Conservation (phyloP, 768 basidiomycete genomes). For the Tricholoma furcatifolium region DNA sequence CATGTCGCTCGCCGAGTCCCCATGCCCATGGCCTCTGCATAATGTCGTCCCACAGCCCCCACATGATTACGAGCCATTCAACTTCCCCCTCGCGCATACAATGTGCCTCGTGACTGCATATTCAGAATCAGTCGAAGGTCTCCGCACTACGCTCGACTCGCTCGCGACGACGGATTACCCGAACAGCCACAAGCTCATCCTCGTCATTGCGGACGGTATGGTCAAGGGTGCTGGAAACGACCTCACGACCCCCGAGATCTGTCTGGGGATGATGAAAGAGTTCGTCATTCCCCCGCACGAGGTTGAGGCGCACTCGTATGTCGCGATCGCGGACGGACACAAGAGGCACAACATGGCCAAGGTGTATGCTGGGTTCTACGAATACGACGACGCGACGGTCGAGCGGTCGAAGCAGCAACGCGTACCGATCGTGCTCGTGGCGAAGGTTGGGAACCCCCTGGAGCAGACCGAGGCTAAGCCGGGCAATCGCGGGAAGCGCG, state of each 20-base stretch:
- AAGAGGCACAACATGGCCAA: conserved; percentile 99
- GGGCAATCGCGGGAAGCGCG: conserved; percentile 98
- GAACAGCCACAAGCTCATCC: conserved; percentile 92
- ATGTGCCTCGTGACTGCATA: conserved; percentile 98
- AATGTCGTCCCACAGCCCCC: conserved; percentile 94
- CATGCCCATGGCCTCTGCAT: conserved; percentile 90
- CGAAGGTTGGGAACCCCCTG: conserved; percentile 91
- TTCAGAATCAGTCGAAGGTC: conserved; percentile 94
- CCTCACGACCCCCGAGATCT: conserved; percentile 91
- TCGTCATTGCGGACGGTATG: conserved; percentile 98
- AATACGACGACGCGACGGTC: conserved; percentile 87
- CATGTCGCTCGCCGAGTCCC: conserved; percentile 69
- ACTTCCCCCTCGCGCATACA: conserved; percentile 90
- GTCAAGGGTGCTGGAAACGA: conserved; percentile 93
- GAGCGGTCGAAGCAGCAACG: conserved; percentile 95
- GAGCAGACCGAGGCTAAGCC: conserved; percentile 91
- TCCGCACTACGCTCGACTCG: conserved; percentile 97
- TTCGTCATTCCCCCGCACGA: conserved; percentile 77
- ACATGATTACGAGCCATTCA: conserved; percentile 90
- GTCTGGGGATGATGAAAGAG: conserved; percentile 96
- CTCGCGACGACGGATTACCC: conserved; percentile 98
- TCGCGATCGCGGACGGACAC: conserved; percentile 99
- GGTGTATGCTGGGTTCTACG: conserved; percentile 96
- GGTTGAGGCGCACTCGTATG: conserved; percentile 93
- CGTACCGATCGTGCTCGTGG: conserved; percentile 93